Percentiles rank a stretch among this genome's conserved stretches.
Conservation (phyloP, 139 green algal species). For the Coccomyxa sp. region DNA sequence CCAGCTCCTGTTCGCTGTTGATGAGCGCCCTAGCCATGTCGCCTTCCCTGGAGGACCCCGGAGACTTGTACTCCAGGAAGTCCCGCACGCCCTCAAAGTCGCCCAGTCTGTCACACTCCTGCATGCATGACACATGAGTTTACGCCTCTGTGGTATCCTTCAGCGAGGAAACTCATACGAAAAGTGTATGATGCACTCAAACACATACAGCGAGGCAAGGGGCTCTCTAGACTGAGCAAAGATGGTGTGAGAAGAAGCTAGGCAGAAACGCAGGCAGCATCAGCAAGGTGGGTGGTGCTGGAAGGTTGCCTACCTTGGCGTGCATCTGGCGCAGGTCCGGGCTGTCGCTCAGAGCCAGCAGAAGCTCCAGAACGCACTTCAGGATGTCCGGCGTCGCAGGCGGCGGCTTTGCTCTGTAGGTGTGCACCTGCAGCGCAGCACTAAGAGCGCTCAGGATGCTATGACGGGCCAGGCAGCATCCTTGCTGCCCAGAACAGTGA, state of each 20-base stretch:
- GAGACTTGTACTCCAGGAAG: neutral
- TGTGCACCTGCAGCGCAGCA: too few relatives aligned
- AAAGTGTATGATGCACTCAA: neutral
- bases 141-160: too few relatives aligned
- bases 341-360: neutral
- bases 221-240: neutral
- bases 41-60: neutral
- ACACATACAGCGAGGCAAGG: neutral
- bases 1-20: neutral
- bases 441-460: too few relatives aligned
- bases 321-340: neutral
- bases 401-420: conserved; percentile 6
- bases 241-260: neutral
- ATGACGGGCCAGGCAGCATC: too few relatives aligned
- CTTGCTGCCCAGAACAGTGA: too few relatives aligned
- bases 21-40: neutral
- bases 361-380: conserved; percentile 16
- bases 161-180: neutral
- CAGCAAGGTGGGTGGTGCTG: neutral
- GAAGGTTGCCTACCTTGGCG: neutral
- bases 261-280: neutral
- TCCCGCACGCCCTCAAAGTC: neutral
- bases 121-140: conserved; percentile 9
- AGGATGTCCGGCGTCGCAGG: conserved; percentile 15
- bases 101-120: conserved; percentile 8